Evolutionary conservation across 768 basidiomycete species (phyloP).

Genomic region (Rhizopogon vulgaris): DNA sequence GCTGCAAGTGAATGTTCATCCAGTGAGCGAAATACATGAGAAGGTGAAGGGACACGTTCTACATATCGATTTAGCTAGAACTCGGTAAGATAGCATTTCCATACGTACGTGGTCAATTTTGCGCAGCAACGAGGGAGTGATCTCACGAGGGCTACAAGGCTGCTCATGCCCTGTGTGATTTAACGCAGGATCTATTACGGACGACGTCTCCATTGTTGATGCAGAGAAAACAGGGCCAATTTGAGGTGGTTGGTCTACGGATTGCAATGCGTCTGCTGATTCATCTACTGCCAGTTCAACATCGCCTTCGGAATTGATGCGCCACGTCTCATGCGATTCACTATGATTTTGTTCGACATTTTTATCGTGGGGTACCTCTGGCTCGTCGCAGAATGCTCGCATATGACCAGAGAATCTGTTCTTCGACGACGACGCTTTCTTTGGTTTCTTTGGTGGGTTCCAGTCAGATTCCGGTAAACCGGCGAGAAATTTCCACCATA

Average conservation of each 20-base stretch:
- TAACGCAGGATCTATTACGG: background rate
- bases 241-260: slow-evolving; percentile 34
- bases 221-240: background rate
- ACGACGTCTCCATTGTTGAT: background rate
- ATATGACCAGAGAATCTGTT: slow-evolving; percentile 15
- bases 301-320: slow-evolving; percentile 37
- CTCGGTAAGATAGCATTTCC: background rate
- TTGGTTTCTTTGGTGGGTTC: slow-evolving; percentile 44
- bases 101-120: slow-evolving; percentile 62
- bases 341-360: background rate
- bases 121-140: slow-evolving; percentile 49
- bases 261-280: slow-evolving; percentile 33
- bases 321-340: slow-evolving; percentile 20
- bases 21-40: slow-evolving; percentile 83
- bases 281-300: slow-evolving; percentile 31
- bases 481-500: slow-evolving; percentile 75
- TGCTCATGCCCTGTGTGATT: background rate
- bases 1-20: slow-evolving; percentile 59
- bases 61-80: slow-evolving; percentile 9
- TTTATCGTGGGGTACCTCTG: slow-evolving; percentile 1
- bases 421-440: slow-evolving; percentile 11
- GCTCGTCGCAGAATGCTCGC: slow-evolving; percentile 32
- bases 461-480: slow-evolving; percentile 66
- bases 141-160: slow-evolving; percentile 38
- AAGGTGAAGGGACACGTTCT: slow-evolving; percentile 70